Percentiles rank a stretch among this genome's conserved stretches.
phyloP scores from a whole-genome alignment of 2,329 filamentous ascomycete species.

The Rhinocladiella similis region DNA sequence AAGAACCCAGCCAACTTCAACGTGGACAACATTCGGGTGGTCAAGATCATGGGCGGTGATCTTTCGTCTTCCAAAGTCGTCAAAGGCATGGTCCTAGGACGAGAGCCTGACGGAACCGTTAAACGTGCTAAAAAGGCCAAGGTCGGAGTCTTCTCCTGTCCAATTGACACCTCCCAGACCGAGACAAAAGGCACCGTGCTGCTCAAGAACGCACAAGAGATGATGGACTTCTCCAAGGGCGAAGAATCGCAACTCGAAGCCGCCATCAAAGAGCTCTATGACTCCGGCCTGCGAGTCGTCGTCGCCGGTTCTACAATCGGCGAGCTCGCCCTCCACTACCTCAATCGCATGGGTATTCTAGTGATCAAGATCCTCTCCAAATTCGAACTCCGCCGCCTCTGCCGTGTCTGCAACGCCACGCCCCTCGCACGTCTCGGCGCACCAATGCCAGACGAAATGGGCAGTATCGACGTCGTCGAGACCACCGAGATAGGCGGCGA shows the following conservation, averaged over 20 bases:
- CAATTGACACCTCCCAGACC: conserved; percentile 92
- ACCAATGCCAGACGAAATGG: conserved; percentile 99
- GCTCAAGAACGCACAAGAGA: conserved; percentile 95
- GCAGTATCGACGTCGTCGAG: conserved; percentile 89
- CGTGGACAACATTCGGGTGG: conserved; percentile 96
- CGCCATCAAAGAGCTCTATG: conserved; percentile 91
- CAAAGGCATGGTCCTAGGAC: conserved; percentile 97
- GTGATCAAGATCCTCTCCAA: conserved; percentile 97
- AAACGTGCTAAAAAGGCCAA: conserved; percentile 93
- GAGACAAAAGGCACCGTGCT: conserved; percentile 99
- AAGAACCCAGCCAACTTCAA: conserved; percentile 97
- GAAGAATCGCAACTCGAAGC: conserved; percentile 91
- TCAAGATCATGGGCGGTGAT: conserved; percentile 99
- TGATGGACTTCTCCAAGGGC: conserved; percentile 97
- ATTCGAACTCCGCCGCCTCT: conserved; percentile 92
- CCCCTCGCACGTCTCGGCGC: conserved; percentile 94
- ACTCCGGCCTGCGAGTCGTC: conserved; percentile 88
- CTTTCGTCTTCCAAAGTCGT: conserved; percentile 92
- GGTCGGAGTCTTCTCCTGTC: conserved; percentile 94
- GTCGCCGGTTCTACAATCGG: conserved; percentile 92
- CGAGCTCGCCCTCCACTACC: conserved; percentile 93
- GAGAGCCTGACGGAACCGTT: conserved; percentile 86
- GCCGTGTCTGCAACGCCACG: conserved; percentile 93
- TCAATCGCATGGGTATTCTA: conserved; percentile 95
- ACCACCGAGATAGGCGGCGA: conserved; percentile 97